Evolutionary conservation across 2,329 filamentous ascomycete genomes (phyloP).

Genomic region (Colletotrichum sojae): DNA sequence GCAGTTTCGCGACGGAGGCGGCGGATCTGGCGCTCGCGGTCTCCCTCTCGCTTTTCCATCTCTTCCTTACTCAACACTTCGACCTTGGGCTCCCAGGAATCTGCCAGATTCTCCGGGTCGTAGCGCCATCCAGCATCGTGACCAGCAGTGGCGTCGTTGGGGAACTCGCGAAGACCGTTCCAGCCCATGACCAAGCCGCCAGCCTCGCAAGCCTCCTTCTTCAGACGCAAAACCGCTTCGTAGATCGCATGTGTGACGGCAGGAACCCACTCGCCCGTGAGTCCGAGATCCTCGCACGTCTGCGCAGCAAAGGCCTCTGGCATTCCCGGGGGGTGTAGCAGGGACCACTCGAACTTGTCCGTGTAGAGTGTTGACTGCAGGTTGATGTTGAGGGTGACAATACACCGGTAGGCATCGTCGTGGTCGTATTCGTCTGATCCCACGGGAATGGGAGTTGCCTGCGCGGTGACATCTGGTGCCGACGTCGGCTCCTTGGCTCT

Average conservation of each 20-base stretch:
- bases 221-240: conserved; percentile 90
- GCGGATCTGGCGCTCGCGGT: conserved; percentile 91
- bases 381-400: conserved; percentile 92
- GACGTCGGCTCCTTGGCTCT: conserved; percentile 59
- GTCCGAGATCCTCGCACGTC: conserved; percentile 91
- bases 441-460: conserved; percentile 73
- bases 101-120: conserved; percentile 89
- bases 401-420: conserved; percentile 94
- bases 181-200: conserved; percentile 86
- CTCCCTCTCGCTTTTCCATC: conserved; percentile 96
- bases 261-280: conserved; percentile 93
- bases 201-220: conserved; percentile 96
- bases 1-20: conserved; percentile 91
- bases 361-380: conserved; percentile 92
- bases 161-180: conserved; percentile 77
- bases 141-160: conserved; percentile 90
- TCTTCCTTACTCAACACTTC: conserved; percentile 92
- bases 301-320: conserved; percentile 93
- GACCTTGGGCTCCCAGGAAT: conserved; percentile 87
- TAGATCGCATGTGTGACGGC: conserved; percentile 97
- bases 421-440: conserved; percentile 85
- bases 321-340: conserved; percentile 91
- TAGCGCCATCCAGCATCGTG: conserved; percentile 93
- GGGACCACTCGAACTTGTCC: conserved; percentile 98
- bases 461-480: conserved; percentile 74